Evolutionary conservation across 83 land plant genomes (phyloP), one percentile per base, ranked within the genome.

Genomic region (Picea engelmannii): DNA sequence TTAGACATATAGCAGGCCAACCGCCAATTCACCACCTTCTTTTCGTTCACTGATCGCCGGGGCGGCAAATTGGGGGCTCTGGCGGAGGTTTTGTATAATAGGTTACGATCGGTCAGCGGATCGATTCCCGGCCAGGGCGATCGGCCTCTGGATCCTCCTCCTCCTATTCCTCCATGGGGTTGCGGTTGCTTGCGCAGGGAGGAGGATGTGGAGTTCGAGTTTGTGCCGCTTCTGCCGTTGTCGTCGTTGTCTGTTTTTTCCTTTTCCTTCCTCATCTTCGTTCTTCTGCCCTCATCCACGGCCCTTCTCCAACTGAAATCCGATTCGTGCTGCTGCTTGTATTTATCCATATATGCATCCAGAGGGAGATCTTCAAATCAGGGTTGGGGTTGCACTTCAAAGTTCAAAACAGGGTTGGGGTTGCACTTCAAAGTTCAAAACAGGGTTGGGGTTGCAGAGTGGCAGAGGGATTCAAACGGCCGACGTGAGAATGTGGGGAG

Each of bases 21-120:
- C 44, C 73, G 73, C 73, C 73, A 68, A 35, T 68, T 68, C 2
- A 68, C 73, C 31, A 17, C 47, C 6, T 69, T 69, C 58, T 52
- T 52, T 52, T 52, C 58, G 58, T 52, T 52, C 58, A 12, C 58
- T 0, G 44, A 38, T 4, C 12, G 20, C 21, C 2, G 47, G 5
- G 74, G 74, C 21, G n/a, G 74, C 42, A 69, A 69, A 17, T 18
- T 35, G 1, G 21, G 40, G 58, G 0, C 58, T 52, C 58, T 12
- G 9, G 13, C 10, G 8, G 20, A n/a, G 47, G 20, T 38, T 38
- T 69, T 69, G 21, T 69, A 9, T 52, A 52, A 52, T 12, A 52
- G 58, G 20, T 38, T 7, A 8, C 18, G 3, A 38, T 38, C 2
- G 74, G 74, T 69, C 47, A 38, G 47, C 1, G 74, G 74, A 38